Evolutionary conservation across 2,329 filamentous ascomycete species (phyloP), one percentile per base, ranked within the genome.

Genomic region (Trichoderma koningiopsis): DNA sequence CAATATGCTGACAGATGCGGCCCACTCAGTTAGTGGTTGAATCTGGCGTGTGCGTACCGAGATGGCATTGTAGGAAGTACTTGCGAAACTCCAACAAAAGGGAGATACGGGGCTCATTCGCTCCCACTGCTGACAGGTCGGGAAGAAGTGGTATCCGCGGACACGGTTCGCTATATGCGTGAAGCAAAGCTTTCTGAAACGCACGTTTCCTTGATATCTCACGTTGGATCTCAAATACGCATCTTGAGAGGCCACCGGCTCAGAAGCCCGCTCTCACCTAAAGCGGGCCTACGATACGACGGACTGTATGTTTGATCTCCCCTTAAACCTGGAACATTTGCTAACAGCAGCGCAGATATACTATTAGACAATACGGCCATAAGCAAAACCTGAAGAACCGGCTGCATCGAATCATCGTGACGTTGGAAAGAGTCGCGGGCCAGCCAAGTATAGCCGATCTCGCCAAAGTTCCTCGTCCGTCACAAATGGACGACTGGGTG

Each of bases 401-500:
- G 3, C 75, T 80, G 5, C 81, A 85, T 73, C 79, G 79, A 8
- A 77, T 86, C 33, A 80, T 81, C 31, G 73, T 88, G 24, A 82
- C 77, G 0, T 77, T 89, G 2, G 81, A 86, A 71, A 81, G 83
- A 27, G 77, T 81, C 8, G 60, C 76, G 0, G 78, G 77, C 13
- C 84, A 87, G 72, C 77, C 68, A 1, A 72, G 82, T 2, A 77
- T 87, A 70, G 75, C 81, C 8, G 77, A 83, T 6, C 72, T 88
- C 10, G 71, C 75, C n/a, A 68, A 72, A n/a, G 79, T 86, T 14
- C 87, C 87, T 0, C 79, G 75, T 13, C 86, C 86, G 2, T 86
- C 85, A 2, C 84, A 88, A 74, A 72, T 86, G 6, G 87, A 89
- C 70, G 86, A 89, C 69, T 89, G 85, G 86, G 70, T 77, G 2